Base-by-base conservation (phyloP, 73 alveolate genomes). In the Blepharisma stoltei region DNA sequence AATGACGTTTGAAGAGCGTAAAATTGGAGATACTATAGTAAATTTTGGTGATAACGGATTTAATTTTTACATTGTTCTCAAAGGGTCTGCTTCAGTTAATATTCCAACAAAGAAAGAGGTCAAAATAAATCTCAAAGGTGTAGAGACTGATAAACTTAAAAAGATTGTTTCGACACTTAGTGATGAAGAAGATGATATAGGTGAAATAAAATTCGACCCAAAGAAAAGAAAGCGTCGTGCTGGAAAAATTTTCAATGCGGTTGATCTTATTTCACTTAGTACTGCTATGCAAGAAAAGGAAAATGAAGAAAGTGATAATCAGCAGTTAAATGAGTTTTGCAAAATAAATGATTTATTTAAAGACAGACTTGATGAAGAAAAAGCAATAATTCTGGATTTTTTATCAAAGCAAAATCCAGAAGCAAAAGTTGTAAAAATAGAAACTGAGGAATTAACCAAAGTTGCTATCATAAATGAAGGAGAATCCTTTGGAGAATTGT, bases 401-500 rank as follows among this genome's bases (percentile, higher is more conserved):
- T 32, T 32, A 3, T 32, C 41, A 3, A 32, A 32, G 3, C 41
- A 32, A 32, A 32, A 3, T 3, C 41, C 73, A 20, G 73, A 60
- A 9, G 18, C 14, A 60, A 25, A 5, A 14, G 14, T 20, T 60
- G 18, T 60, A 18, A 38, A 60, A 60, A 60, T 60, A 1, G 73
- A 60, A 60, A 60, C 23, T 60, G 73, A 60, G 14, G 49, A 60
- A 5, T 20, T 60, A 38, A 60, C 14, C 18, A 14, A 71, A 45
- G 81, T 71, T n/a, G 47, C 81, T 53, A 48, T 53, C 1, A 7
- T 71, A n/a, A 32, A 32, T 27, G 71, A 67, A 50, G 66, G 23
- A 4, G 66, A 52, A 14, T 52, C 23, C 23, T 11, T 52, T 52
- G 66, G 66, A 52, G 66, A 52, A 52, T 14, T 52, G n/a, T 52